Percentiles rank a stretch among this genome's conserved stretches.
phyloP scores from a whole-genome alignment of 495 filamentous ascomycete species.

The Cenococcum geophilum region DNA sequence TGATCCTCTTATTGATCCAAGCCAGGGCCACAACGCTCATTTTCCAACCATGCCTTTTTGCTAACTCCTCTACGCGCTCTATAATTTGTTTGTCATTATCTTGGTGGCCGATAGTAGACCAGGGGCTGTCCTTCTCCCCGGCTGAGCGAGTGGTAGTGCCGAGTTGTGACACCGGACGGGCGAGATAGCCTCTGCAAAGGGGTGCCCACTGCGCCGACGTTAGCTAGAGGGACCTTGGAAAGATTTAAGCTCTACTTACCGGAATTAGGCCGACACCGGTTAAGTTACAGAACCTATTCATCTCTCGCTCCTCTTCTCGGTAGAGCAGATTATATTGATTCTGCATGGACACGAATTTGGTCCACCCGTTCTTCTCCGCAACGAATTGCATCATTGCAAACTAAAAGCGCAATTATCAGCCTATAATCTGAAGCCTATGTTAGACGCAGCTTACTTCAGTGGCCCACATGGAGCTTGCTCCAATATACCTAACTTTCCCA shows the following conservation, averaged over 20 bases:
- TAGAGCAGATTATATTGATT: slow-evolving; percentile 41
- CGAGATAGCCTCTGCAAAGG: slow-evolving; percentile 37
- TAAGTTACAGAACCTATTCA: slow-evolving; percentile 38
- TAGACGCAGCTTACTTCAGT: slow-evolving; percentile 7
- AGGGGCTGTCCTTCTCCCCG: slow-evolving; percentile 25
- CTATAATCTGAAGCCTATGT: too few relatives aligned
- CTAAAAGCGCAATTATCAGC: slow-evolving; percentile 9
- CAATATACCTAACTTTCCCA: slow-evolving; percentile 40
- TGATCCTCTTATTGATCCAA: slow-evolving; percentile 38
- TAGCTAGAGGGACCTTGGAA: background rate
- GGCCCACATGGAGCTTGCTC: slow-evolving; percentile 38
- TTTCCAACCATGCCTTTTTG: slow-evolving; percentile 40
- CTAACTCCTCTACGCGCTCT: slow-evolving; percentile 38
- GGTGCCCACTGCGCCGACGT: slow-evolving; percentile 33
- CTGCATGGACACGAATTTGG: slow-evolving; percentile 42
- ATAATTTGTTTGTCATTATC: slow-evolving; percentile 36
- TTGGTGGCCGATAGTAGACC: slow-evolving; percentile 11
- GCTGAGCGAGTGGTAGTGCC: slow-evolving; percentile 32
- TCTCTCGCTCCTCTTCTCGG: slow-evolving; percentile 41
- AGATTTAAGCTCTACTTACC: slow-evolving; percentile 6
- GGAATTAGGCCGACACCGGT: slow-evolving; percentile 40
- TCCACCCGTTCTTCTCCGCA: slow-evolving; percentile 42
- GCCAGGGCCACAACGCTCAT: slow-evolving; percentile 37
- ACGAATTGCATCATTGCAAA: slow-evolving; percentile 36
- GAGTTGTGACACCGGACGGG: slow-evolving; percentile 29